phyloP scores from a whole-genome alignment of 75 land plant species.

The Sequoiadendron giganteum region DNA sequence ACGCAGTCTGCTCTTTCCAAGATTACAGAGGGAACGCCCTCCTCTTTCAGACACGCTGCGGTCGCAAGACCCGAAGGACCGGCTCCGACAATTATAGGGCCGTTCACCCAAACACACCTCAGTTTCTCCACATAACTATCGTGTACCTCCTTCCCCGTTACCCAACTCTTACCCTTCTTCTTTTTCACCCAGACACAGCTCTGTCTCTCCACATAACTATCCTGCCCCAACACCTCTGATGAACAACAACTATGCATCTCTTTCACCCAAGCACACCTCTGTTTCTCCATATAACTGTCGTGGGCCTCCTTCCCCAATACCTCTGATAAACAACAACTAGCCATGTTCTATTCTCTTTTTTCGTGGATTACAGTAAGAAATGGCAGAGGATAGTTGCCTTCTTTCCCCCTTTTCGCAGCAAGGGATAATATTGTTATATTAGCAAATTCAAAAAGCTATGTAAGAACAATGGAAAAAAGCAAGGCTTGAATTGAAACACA shows the following conservation, averaged over 20 bases:
- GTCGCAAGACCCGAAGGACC: slow-evolving; percentile 82
- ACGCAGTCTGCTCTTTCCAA: slow-evolving; percentile 62
- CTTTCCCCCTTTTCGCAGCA: too few species aligned
- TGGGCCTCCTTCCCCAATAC: not conserved
- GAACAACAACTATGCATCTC: not conserved
- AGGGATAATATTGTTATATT: too few species aligned
- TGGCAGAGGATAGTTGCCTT: too few species aligned
- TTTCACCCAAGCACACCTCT: not conserved
- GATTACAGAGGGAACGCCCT: slow-evolving; percentile 37
- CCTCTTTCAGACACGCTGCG: slow-evolving; percentile 55
- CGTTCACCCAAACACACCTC: slow-evolving; percentile 19
- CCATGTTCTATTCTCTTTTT: too few species aligned
- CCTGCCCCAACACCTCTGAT: not conserved
- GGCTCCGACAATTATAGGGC: slow-evolving; percentile 73
- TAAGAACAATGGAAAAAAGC: not conserved
- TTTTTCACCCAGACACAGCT: too few species aligned
- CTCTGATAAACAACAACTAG: not conserved
- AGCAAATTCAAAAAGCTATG: not conserved
- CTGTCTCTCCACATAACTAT: not conserved
- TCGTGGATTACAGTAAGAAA: too few species aligned
- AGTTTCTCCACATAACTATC: too few species aligned
- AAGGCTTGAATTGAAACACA: not conserved
- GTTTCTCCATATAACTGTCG: not conserved
- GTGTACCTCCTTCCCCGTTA: too few species aligned
- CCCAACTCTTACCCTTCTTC: too few species aligned